Evolutionary conservation across 345 rosid species (phyloP), one percentile per base, ranked within the genome.

Genomic region (Euphorbia lathyris): DNA sequence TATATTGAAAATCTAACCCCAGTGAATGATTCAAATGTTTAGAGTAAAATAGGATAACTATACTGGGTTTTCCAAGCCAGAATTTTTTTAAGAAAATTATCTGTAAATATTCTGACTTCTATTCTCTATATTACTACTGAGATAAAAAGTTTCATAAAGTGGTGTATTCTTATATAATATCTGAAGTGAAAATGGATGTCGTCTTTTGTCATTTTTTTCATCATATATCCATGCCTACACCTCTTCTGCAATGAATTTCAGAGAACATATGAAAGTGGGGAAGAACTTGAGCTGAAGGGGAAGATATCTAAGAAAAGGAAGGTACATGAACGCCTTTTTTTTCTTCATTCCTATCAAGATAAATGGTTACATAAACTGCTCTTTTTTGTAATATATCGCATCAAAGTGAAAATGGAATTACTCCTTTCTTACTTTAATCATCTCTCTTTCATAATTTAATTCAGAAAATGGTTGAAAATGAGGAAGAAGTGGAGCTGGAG

Each of bases 261-360:
- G 74, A 78, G 75, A 76, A 69, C 68, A 52, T 70, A 74, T 65
- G 75, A 68, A 53, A 78, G 76, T 40, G 80, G 17, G 16, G 23
- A 72, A 27, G 83, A 72, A 72, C 71, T 56, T 20, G 77, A 77
- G 7, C 29, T 7, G 42, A 72, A 79, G 69, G 77, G 80, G 74
- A 82, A 65, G 52, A 60, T 56, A 52, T 51, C 74, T 7, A 86
- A 81, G 77, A 86, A 77, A 74, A 65, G 52, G 40, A 89, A 89
- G 92, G 97, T 82, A 69, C 34, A 55, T 7, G 19, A 45, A 45
- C 4, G 16, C 17, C 17, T 45, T 45, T 45, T 7, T 12, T 45
- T 45, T 45, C 2, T 7, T 11, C 1, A 7, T 45, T 45, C 12
- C 3, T 45, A 45, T 45, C 51, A 45, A 45, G 51, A 45, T 45